These are phyloP conservation scores for Hypoxylon subgilvum DNA, from an alignment of 495 filamentous ascomycete species.

Conservation along the genomic window DNA sequence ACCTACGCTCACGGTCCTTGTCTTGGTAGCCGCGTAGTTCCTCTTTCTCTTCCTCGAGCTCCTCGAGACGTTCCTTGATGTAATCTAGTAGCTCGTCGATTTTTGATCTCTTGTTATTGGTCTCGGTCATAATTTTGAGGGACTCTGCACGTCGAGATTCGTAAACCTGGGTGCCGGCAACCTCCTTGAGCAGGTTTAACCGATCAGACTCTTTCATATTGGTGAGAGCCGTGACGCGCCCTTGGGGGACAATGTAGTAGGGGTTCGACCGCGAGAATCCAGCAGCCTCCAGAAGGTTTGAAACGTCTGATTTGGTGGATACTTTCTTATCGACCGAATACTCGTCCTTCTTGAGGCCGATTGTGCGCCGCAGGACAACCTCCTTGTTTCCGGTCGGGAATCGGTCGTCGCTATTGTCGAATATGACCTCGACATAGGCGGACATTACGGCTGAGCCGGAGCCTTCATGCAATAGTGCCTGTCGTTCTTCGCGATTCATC, in stretches of 20 bases:
- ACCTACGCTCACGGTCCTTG: slow-evolving; percentile 90
- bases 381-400: slow-evolving; percentile 94
- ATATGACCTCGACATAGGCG: slow-evolving; percentile 97
- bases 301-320: slow-evolving; percentile 90
- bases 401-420: slow-evolving; percentile 95
- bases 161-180: slow-evolving; percentile 96
- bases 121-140: slow-evolving; percentile 95
- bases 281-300: slow-evolving; percentile 93
- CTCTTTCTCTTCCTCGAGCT: slow-evolving; percentile 96
- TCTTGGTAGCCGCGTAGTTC: slow-evolving; percentile 91
- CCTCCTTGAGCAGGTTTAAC: slow-evolving; percentile 89
- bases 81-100: slow-evolving; percentile 91
- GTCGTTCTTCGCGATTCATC: slow-evolving; percentile 93
- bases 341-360: slow-evolving; percentile 97
- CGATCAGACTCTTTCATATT: slow-evolving; percentile 97
- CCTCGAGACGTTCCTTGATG: slow-evolving; percentile 84
- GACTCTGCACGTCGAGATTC: slow-evolving; percentile 88
- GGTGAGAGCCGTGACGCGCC: slow-evolving; percentile 91
- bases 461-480: slow-evolving; percentile 93
- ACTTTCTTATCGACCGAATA: slow-evolving; percentile 97
- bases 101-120: slow-evolving; percentile 89
- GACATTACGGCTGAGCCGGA: slow-evolving; percentile 98
- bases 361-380: slow-evolving; percentile 87
- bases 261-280: slow-evolving; percentile 97
- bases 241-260: slow-evolving; percentile 98